These are phyloP conservation scores for Bretschneidera sinensis DNA, from an alignment of 345 rosid species.

Conservation along the genomic window DNA sequence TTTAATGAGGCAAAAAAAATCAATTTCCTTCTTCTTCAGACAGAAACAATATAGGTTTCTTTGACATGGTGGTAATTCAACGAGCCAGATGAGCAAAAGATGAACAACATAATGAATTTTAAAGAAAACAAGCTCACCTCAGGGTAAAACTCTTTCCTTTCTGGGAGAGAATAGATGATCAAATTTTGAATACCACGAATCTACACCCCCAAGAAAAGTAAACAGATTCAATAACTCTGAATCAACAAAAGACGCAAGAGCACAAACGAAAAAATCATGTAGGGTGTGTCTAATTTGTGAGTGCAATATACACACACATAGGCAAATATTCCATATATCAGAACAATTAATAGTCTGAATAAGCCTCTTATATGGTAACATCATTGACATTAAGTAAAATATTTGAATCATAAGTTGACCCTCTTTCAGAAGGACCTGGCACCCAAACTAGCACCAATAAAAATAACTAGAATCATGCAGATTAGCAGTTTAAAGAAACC, in stretches of 20 bases:
- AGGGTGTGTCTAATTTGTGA: not conserved
- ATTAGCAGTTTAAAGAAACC: slow-evolving; percentile 30
- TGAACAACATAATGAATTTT: slow-evolving; percentile 1
- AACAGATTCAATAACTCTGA: slow-evolving; percentile 3
- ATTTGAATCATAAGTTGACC: no score
- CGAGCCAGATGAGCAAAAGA: not conserved
- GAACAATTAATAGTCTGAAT: no score
- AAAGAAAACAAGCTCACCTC: slow-evolving; percentile 46
- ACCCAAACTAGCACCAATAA: not conserved
- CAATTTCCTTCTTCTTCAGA: not conserved
- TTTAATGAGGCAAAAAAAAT: not conserved
- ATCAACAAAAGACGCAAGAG: not conserved
- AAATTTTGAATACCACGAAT: slow-evolving; percentile 82
- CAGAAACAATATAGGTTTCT: not conserved
- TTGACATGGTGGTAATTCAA: not conserved
- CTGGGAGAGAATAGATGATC: slow-evolving; percentile 85
- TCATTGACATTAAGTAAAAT: no score
- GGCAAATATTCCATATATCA: no score
- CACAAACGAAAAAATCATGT: no score
- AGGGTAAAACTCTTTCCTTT: slow-evolving; percentile 88
- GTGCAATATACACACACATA: not conserved
- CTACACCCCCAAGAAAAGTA: slow-evolving; percentile 32
- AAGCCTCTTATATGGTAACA: no score
- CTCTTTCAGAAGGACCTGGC: no score
- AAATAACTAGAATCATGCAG: not conserved